Conservation (phyloP, 2,329 filamentous ascomycete species). For the Leptographium lundbergii region DNA sequence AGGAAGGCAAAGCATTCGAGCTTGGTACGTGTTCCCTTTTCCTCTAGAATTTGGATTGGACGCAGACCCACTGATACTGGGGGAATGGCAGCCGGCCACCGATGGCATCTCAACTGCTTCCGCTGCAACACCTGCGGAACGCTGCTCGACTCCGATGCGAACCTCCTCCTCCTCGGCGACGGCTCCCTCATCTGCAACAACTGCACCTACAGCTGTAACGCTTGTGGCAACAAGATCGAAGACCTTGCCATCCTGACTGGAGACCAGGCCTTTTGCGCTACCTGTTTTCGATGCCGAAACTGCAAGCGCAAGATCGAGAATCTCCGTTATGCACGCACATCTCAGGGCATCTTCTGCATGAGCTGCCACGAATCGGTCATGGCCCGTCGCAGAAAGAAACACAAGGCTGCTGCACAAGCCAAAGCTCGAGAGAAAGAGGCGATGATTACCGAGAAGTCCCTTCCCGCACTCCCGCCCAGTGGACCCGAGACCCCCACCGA, state of each 20-base stretch:
- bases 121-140: slow-evolving; percentile 92
- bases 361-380: slow-evolving; percentile 94
- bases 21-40: slow-evolving; percentile 50
- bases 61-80: not conserved
- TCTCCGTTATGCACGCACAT: slow-evolving; percentile 89
- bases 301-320: slow-evolving; percentile 99
- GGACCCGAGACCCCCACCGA: slow-evolving; percentile 58
- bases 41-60: not conserved
- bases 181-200: slow-evolving; percentile 98
- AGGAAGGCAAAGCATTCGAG: slow-evolving; percentile 98
- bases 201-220: slow-evolving; percentile 97
- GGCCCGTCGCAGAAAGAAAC: slow-evolving; percentile 80
- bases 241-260: slow-evolving; percentile 94
- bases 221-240: slow-evolving; percentile 95
- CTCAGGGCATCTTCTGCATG: slow-evolving; percentile 99
- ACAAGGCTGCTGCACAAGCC: slow-evolving; percentile 51
- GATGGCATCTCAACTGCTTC: slow-evolving; percentile 99
- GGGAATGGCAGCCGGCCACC: slow-evolving; percentile 61
- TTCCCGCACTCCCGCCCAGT: slow-evolving; percentile 78
- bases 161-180: slow-evolving; percentile 90
- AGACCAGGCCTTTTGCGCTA: slow-evolving; percentile 94
- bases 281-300: slow-evolving; percentile 93
- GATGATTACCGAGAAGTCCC: slow-evolving; percentile 75
- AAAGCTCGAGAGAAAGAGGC: slow-evolving; percentile 51
- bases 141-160: slow-evolving; percentile 94